Percentiles rank a stretch among this genome's conserved stretches.
phyloP scores from a whole-genome alignment of 192 early-diverging fungal genomes.

The Backusella tarrabulga region DNA sequence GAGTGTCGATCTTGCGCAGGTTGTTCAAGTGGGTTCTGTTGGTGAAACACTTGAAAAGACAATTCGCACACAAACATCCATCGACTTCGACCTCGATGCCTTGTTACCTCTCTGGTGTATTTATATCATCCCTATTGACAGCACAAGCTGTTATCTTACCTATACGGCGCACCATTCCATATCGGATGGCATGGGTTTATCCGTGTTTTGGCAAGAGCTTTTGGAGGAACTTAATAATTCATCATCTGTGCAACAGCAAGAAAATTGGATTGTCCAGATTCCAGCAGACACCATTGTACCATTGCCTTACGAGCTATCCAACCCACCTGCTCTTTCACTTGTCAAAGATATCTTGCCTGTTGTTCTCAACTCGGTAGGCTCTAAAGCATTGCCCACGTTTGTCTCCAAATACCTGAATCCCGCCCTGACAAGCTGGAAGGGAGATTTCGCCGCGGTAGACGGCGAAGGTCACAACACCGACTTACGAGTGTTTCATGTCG shows the following conservation, averaged over 20 bases:
- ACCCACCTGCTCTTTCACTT: background rate
- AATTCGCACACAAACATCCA: slow-evolving; percentile 9
- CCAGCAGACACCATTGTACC: background rate
- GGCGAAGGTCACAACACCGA: slow-evolving; percentile 8
- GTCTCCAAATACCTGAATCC: background rate
- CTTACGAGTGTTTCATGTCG: background rate
- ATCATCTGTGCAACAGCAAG: background rate
- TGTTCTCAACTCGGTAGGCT: slow-evolving; percentile 8
- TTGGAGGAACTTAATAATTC: slow-evolving; percentile 11
- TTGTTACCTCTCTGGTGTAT: slow-evolving; percentile 27
- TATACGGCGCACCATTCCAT: slow-evolving; percentile 22
- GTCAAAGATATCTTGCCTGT: slow-evolving; percentile 10
- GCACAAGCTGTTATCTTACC: slow-evolving; percentile 1
- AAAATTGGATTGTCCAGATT: background rate
- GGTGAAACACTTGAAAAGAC: background rate
- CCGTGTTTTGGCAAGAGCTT: slow-evolving; percentile 20
- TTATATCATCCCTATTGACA: background rate
- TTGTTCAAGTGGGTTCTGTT: slow-evolving; percentile 2
- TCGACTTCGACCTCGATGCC: slow-evolving; percentile 17
- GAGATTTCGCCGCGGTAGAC: slow-evolving; percentile 13
- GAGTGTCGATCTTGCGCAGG: slow-evolving; percentile 2
- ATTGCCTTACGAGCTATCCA: slow-evolving; percentile 13
- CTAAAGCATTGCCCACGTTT: background rate
- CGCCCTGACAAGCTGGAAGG: slow-evolving; percentile 5
- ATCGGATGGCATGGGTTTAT: slow-evolving; percentile 29